These are phyloP conservation scores for Bipolaris bicolor DNA, from an alignment of 2,329 filamentous ascomycete genomes.

Conservation along the genomic window DNA sequence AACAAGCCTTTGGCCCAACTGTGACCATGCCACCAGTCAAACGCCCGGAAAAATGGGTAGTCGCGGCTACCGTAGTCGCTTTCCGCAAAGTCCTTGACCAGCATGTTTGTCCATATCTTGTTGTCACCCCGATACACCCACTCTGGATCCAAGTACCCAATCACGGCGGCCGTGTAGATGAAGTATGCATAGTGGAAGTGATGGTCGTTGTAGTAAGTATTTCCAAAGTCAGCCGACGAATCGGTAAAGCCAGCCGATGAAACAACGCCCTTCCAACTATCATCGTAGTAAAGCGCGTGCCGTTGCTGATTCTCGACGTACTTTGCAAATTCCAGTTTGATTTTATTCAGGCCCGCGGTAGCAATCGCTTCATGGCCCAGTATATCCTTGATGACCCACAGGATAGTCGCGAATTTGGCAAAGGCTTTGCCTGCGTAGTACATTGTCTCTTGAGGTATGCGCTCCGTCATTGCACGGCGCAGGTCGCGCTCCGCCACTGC, in stretches of 20 bases:
- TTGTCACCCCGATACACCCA: slow-evolving; percentile 72
- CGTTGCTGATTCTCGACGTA: slow-evolving; percentile 55
- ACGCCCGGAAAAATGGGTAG: slow-evolving; percentile 82
- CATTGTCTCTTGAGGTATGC: slow-evolving; percentile 82
- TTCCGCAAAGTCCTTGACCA: slow-evolving; percentile 86
- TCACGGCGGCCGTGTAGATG: slow-evolving; percentile 82
- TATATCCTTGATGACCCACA: slow-evolving; percentile 60
- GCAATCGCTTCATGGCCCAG: slow-evolving; percentile 61
- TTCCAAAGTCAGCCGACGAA: slow-evolving; percentile 77
- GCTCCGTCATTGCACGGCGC: slow-evolving; percentile 73
- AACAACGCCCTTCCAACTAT: slow-evolving; percentile 79
- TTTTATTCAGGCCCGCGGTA: slow-evolving; percentile 56
- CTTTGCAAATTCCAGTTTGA: slow-evolving; percentile 54
- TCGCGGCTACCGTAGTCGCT: slow-evolving; percentile 66
- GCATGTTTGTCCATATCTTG: slow-evolving; percentile 78
- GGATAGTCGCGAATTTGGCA: slow-evolving; percentile 51
- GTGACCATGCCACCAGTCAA: slow-evolving; percentile 96
- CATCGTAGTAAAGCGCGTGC: slow-evolving; percentile 63
- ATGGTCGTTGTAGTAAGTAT: slow-evolving; percentile 78
- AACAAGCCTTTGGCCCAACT: slow-evolving; percentile 87
- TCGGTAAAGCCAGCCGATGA: slow-evolving; percentile 79
- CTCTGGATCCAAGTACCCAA: slow-evolving; percentile 75
- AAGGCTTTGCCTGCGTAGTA: slow-evolving; percentile 80
- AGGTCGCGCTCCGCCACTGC: slow-evolving; percentile 74
- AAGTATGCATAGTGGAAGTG: slow-evolving; percentile 80